Percentiles rank a stretch among this genome's conserved stretches.
phyloP scores from a whole-genome alignment of 371 early-diverging fungal species.

The Rhizopus arrhizus region DNA sequence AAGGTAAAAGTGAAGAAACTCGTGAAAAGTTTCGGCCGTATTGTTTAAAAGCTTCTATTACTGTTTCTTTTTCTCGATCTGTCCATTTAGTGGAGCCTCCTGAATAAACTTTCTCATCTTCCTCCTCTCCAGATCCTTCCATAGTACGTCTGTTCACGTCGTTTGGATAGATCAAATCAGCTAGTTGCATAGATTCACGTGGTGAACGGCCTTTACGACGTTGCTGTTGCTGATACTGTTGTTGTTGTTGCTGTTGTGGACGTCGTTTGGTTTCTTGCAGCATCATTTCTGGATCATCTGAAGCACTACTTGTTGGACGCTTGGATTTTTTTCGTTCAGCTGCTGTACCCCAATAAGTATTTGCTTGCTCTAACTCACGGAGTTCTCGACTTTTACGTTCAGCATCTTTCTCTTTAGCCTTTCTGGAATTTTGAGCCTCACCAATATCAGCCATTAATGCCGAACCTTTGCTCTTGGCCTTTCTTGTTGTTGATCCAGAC shows the following conservation, averaged over 20 bases:
- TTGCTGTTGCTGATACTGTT: neutral
- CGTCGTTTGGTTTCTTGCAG: slow-evolving; percentile 3
- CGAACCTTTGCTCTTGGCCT: slow-evolving; percentile 64
- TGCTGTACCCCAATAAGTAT: slow-evolving; percentile 44
- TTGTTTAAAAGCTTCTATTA: slow-evolving; percentile 73
- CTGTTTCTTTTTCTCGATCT: slow-evolving; percentile 72
- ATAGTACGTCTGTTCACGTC: neutral
- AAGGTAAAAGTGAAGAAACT: slow-evolving; percentile 70
- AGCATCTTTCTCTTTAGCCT: slow-evolving; percentile 51
- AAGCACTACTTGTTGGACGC: slow-evolving; percentile 22
- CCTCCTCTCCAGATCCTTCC: slow-evolving; percentile 19
- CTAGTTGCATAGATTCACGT: slow-evolving; percentile 16
- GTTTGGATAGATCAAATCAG: slow-evolving; percentile 8
- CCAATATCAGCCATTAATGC: slow-evolving; percentile 68
- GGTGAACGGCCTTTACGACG: slow-evolving; percentile 37
- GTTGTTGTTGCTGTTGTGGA: neutral
- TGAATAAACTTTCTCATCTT: slow-evolving; percentile 31
- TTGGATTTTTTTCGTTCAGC: slow-evolving; percentile 39
- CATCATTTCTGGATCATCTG: slow-evolving; percentile 27
- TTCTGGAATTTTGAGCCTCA: slow-evolving; percentile 56
- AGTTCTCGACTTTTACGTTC: slow-evolving; percentile 47
- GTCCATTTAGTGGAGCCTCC: slow-evolving; percentile 68
- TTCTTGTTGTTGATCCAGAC: slow-evolving; percentile 26
- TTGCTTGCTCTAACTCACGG: slow-evolving; percentile 47
- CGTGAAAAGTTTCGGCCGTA: slow-evolving; percentile 75